phyloP scores from a whole-genome alignment of 2,329 filamentous ascomycete species.

The Drechmeria coniospora region DNA sequence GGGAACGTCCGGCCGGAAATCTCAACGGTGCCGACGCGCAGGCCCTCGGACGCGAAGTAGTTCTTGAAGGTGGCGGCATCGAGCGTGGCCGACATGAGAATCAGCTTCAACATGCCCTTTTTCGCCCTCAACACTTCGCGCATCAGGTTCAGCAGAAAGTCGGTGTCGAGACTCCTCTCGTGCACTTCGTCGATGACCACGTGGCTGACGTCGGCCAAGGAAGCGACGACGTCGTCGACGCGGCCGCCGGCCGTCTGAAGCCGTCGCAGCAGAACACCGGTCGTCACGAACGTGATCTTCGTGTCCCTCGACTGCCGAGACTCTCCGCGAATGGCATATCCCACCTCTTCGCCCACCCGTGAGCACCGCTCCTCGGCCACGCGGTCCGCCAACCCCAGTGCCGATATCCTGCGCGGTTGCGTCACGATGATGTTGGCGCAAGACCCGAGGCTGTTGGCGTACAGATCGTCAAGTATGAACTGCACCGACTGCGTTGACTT shows the following conservation, averaged over 20 bases:
- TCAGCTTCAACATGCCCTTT: conserved; percentile 69
- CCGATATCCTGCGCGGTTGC: conserved; percentile 86
- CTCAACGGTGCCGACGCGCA: conserved; percentile 64
- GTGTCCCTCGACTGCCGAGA: conserved; percentile 60
- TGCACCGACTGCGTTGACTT: conserved; percentile 97
- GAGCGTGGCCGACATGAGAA: conserved; percentile 92
- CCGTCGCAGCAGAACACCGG: conserved; percentile 76
- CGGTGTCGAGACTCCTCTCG: conserved; percentile 85
- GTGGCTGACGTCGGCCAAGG: conserved; percentile 81
- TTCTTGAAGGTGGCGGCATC: conserved; percentile 72
- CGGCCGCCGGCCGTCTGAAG: conserved; percentile 80
- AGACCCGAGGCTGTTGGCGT: conserved; percentile 56
- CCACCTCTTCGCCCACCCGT: conserved; percentile 71
- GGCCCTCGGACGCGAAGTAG: conserved; percentile 60
- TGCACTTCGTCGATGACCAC: conserved; percentile 95
- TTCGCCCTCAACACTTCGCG: conserved; percentile 63
- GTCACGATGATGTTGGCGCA: conserved; percentile 87
- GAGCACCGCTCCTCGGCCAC: conserved; percentile 85
- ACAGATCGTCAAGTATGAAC: conserved; percentile 86
- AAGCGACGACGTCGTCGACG: conserved; percentile 63
- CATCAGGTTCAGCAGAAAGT: conserved; percentile 79
- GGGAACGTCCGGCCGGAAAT: conserved; percentile 83
- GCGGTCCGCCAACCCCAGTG: conserved; percentile 81
- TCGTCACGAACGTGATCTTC: conserved; percentile 90
- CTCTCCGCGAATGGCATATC: conserved; percentile 84